A percentile compares a stretch with the other conserved stretches of the same genome.
phyloP scores from a whole-genome alignment of 768 basidiomycete genomes.

The Psilocybe cubensis region DNA sequence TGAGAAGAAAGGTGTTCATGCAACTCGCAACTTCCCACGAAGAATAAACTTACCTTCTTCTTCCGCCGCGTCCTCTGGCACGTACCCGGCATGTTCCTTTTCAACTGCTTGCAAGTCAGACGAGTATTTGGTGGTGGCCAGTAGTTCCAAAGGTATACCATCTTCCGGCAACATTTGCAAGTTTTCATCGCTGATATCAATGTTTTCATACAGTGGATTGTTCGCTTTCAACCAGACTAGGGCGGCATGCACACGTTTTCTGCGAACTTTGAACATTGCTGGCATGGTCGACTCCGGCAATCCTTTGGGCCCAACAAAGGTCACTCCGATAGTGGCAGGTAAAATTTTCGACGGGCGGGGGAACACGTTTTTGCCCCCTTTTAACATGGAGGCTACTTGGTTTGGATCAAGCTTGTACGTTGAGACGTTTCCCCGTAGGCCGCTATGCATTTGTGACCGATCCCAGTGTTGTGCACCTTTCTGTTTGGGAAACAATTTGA shows the following conservation, averaged over 20 bases:
- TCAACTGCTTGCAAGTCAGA: constrained; percentile 17
- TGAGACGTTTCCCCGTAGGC: constrained; percentile 28
- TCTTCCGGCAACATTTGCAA: constrained; percentile 32
- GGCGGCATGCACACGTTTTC: background rate
- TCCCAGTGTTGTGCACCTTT: constrained; percentile 20
- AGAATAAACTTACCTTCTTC: constrained; percentile 1
- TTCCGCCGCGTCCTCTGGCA: constrained; percentile 18
- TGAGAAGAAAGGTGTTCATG: background rate
- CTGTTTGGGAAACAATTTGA: constrained; percentile 40
- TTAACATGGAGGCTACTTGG: constrained; percentile 6
- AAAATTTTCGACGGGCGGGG: constrained; percentile 4
- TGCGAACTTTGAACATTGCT: constrained; percentile 17
- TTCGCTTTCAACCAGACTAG: constrained; percentile 15
- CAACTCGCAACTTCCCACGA: background rate
- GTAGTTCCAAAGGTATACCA: constrained; percentile 33
- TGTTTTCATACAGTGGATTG: constrained; percentile 15
- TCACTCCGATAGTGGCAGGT: constrained; percentile 14
- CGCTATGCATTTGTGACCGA: constrained; percentile 3
- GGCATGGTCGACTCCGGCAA: constrained; percentile 4
- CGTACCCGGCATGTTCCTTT: constrained; percentile 34
- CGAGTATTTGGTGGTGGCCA: constrained; percentile 17
- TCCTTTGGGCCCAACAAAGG: constrained; percentile 15
- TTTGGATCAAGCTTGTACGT: constrained; percentile 29
- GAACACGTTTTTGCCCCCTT: background rate
- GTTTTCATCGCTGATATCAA: constrained; percentile 8